Percentiles rank a stretch among this genome's conserved stretches.
phyloP scores from a whole-genome alignment of 306 rosid species.

The Glycyrrhiza uralensis region DNA sequence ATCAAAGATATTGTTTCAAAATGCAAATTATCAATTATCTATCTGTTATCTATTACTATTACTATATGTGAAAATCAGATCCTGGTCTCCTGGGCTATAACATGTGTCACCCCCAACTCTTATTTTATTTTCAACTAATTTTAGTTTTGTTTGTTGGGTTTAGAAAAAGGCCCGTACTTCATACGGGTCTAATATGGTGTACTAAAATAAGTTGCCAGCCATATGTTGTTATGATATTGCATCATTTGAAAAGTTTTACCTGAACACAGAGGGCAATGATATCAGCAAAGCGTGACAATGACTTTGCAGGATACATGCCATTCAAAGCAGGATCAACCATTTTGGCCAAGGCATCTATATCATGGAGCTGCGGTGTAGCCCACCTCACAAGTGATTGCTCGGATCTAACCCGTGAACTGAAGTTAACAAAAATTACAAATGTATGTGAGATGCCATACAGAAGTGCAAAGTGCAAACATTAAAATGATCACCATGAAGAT shows the following conservation, averaged over 20 bases:
- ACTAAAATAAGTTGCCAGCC: not conserved
- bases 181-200: too few species aligned
- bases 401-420: constrained; percentile 78
- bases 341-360: constrained; percentile 90
- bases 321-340: constrained; percentile 92
- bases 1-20: not conserved
- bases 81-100: too few species aligned
- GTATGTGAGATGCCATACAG: constrained; percentile 7
- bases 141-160: too few species aligned
- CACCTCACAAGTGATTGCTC: constrained; percentile 98
- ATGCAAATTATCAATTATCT: not conserved
- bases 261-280: constrained; percentile 93
- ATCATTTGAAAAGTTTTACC: constrained; percentile 47
- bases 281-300: constrained; percentile 93
- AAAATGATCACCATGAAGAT: not conserved
- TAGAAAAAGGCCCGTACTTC: too few species aligned
- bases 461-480: not conserved
- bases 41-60: too few species aligned
- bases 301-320: constrained; percentile 97
- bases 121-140: too few species aligned
- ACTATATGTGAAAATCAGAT: too few species aligned
- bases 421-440: constrained; percentile 8
- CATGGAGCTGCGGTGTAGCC: constrained; percentile 99
- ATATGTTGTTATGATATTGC: not conserved
- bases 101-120: too few species aligned